Evolutionary conservation across 1,284 basidiomycete genomes (phyloP).

Genomic region (Apiotrichum sp.): DNA sequence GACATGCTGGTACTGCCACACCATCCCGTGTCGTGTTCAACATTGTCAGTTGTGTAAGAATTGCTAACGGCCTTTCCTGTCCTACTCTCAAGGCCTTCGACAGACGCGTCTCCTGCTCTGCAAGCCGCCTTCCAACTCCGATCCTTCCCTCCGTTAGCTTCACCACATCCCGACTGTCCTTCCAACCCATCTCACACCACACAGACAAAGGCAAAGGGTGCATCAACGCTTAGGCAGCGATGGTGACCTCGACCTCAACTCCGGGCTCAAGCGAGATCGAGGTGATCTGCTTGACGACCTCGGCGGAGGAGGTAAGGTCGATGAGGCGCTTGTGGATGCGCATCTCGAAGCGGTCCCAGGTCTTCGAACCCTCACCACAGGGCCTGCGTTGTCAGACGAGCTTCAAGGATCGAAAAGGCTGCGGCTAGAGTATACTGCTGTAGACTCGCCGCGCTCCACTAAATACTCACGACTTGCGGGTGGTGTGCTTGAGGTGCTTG

Average conservation of each 20-base stretch:
- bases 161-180: too few species aligned
- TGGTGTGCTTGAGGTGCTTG: constrained; percentile 97
- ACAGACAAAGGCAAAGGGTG: background rate
- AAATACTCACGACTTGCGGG: constrained; percentile 81
- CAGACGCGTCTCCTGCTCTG: too few species aligned
- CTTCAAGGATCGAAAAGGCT: background rate
- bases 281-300: constrained; percentile 99
- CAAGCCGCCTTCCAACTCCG: too few species aligned
- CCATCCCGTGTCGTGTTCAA: too few species aligned
- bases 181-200: too few species aligned
- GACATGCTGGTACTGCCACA: too few species aligned
- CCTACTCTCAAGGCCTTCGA: too few species aligned
- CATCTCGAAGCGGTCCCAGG: constrained; percentile 99
- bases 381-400: constrained; percentile 54
- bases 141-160: too few species aligned
- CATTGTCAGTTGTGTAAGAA: too few species aligned
- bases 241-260: constrained; percentile 99
- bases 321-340: constrained; percentile 99
- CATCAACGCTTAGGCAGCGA: constrained; percentile 54
- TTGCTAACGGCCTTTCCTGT: too few species aligned
- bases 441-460: too few species aligned
- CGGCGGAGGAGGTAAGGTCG: constrained; percentile 96
- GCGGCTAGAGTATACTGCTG: too few species aligned
- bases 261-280: constrained; percentile 98
- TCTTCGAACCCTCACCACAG: constrained; percentile 99